phyloP scores from a whole-genome alignment of 2,329 filamentous ascomycete species.

The Aspergillus texensis region DNA sequence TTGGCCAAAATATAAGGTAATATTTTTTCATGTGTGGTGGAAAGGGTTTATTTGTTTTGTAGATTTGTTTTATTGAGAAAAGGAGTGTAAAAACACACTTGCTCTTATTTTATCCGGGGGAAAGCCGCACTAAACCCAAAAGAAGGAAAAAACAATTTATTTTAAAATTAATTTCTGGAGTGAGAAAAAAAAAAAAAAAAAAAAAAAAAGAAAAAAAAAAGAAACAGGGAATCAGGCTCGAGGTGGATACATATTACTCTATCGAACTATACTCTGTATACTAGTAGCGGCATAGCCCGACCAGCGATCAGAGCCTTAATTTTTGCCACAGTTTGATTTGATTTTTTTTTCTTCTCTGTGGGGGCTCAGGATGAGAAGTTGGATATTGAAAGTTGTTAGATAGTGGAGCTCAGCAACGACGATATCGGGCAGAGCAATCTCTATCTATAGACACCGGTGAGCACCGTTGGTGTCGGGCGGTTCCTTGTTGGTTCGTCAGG shows the following conservation, averaged over 20 bases:
- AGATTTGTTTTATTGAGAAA: too few relatives aligned
- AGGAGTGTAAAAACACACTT: too few relatives aligned
- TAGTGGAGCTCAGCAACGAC: background rate
- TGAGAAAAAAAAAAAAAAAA: background rate
- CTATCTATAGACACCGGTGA: slow-evolving; percentile 1
- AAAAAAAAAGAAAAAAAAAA: background rate
- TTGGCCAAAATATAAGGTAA: too few relatives aligned
- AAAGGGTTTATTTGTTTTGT: too few relatives aligned
- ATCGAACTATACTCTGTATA: background rate
- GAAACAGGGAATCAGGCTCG: background rate
- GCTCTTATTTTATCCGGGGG: too few relatives aligned
- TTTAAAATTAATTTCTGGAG: background rate
- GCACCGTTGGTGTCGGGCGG: background rate
- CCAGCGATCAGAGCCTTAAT: background rate
- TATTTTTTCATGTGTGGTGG: too few relatives aligned
- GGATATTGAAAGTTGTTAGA: background rate
- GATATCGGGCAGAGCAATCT: background rate
- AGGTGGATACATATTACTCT: background rate
- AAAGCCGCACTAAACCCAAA: too few relatives aligned
- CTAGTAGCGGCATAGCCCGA: background rate
- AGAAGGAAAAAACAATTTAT: too few relatives aligned
- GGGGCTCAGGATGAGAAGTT: background rate
- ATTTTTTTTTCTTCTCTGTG: background rate
- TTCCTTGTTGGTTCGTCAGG: background rate
- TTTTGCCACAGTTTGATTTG: background rate